Base-by-base conservation (phyloP, 2,329 filamentous ascomycete species). In the Coleophoma crateriformis region DNA sequence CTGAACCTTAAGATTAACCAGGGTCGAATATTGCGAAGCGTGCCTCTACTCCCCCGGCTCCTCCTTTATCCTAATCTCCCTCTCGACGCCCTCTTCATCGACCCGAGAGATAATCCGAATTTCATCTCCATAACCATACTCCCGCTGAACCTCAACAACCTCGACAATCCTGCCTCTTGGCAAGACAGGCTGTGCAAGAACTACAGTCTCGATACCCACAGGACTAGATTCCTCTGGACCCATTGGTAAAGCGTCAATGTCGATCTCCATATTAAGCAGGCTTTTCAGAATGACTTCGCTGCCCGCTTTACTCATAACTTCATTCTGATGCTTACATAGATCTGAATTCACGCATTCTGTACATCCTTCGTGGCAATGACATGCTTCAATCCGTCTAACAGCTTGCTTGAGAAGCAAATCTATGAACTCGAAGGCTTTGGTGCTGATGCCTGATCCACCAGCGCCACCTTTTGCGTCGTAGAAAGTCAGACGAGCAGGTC, bases 401-500 rank as follows among this genome's bases (percentile, higher is more conserved):
- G 91, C 92, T 62, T 91, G 85, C 17, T 72, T 72, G 1, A 97
- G 76, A 33, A 97, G 71, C 33, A 86, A 66, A 61, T 96, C 90
- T 17, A 96, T 76, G 62, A 95, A 95, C 61, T 97, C 92, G 61
- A 97, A 97, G 0, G 90, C 92, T 64, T 96, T 96, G 37, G 86
- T 88, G 54, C 87, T 90, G 58, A 96, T 95, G 0, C 94, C 94
- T 0, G 82, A 87, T 0, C 92, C 92, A 40, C 81, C 79, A 0
- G 87, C 78, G 0, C 92, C 92, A 7, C 94, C 94, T 68, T 95
- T 96, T 3, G 90, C 86, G 65, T 97, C 94, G 68, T 97, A 99
- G 62, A 99, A 96, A 0, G 90, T 96, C 44, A 99, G 70, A 1
- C 94, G 75, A 0, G 90, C 94, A 0, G 92, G 94, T 4, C 94